These are phyloP conservation scores for Sclerotiophoma versabilis DNA, from an alignment of 2,329 filamentous ascomycete genomes.

Conservation along the genomic window DNA sequence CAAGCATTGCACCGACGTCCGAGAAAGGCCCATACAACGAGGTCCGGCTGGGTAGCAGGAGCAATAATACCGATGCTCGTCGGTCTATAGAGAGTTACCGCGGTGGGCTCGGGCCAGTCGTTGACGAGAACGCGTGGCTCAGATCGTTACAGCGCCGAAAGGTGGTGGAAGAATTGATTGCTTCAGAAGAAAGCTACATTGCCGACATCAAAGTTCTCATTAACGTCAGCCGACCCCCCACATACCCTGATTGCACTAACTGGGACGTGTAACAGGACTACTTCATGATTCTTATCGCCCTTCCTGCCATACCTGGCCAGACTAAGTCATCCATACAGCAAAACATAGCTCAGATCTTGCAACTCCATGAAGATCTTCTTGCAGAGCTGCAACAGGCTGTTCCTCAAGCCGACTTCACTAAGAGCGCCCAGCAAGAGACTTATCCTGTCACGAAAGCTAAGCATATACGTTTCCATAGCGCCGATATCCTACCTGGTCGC, in stretches of 20 bases:
- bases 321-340: conserved; percentile 76
- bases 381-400: conserved; percentile 74
- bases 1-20: conserved; percentile 70
- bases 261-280: conserved; percentile 46
- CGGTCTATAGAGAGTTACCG: conserved; percentile 65
- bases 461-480: conserved; percentile 58
- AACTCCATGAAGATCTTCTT: conserved; percentile 83
- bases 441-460: conserved; percentile 46
- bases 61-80: conserved; percentile 67
- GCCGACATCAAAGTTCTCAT: conserved; percentile 84
- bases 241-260: background rate
- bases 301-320: conserved; percentile 69
- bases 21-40: conserved; percentile 65
- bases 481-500: conserved; percentile 54
- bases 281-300: conserved; percentile 70
- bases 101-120: conserved; percentile 52
- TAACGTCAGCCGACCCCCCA: conserved; percentile 68
- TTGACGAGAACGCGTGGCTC: conserved; percentile 74
- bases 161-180: conserved; percentile 84
- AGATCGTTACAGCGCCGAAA: conserved; percentile 78
- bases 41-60: conserved; percentile 66
- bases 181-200: conserved; percentile 88
- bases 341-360: conserved; percentile 80
- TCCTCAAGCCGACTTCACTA: conserved; percentile 66
- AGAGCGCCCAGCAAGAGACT: conserved; percentile 41